These are phyloP conservation scores for Alternaria hordeiaustralica DNA, from an alignment of 2,329 filamentous ascomycete genomes.

Conservation along the genomic window DNA sequence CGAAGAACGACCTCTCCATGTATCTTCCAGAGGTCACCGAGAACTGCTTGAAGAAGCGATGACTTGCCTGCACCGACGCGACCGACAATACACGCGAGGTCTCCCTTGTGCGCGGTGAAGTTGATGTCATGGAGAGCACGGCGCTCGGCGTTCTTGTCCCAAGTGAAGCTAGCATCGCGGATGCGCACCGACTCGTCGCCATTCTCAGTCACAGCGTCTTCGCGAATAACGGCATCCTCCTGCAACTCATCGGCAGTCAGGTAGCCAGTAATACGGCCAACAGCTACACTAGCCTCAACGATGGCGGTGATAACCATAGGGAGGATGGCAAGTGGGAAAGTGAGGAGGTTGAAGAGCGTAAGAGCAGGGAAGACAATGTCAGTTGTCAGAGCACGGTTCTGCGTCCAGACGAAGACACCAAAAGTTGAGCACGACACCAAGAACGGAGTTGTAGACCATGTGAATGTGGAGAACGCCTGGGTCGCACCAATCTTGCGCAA, in stretches of 20 bases:
- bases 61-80: slow-evolving; percentile 96
- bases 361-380: slow-evolving; percentile 94
- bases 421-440: slow-evolving; percentile 97
- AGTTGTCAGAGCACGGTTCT: slow-evolving; percentile 80
- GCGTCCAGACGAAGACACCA: slow-evolving; percentile 87
- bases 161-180: slow-evolving; percentile 87
- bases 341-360: slow-evolving; percentile 93
- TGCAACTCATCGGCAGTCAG: slow-evolving; percentile 90
- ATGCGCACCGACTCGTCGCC: slow-evolving; percentile 89
- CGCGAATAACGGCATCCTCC: slow-evolving; percentile 75
- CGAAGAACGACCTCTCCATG: slow-evolving; percentile 82
- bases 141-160: slow-evolving; percentile 79
- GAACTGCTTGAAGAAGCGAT: slow-evolving; percentile 83
- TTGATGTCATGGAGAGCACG: slow-evolving; percentile 81
- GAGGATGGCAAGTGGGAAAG: slow-evolving; percentile 90
- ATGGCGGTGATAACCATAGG: slow-evolving; percentile 98
- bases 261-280: slow-evolving; percentile 82
- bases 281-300: slow-evolving; percentile 93
- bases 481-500: slow-evolving; percentile 94
- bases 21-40: slow-evolving; percentile 91
- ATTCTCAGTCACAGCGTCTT: slow-evolving; percentile 72
- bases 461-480: slow-evolving; percentile 94
- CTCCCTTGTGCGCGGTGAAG: slow-evolving; percentile 88
- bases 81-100: slow-evolving; percentile 90
- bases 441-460: slow-evolving; percentile 97